These are phyloP conservation scores for Kernera saxatilis DNA, from an alignment of 345 rosid species.

Conservation along the genomic window DNA sequence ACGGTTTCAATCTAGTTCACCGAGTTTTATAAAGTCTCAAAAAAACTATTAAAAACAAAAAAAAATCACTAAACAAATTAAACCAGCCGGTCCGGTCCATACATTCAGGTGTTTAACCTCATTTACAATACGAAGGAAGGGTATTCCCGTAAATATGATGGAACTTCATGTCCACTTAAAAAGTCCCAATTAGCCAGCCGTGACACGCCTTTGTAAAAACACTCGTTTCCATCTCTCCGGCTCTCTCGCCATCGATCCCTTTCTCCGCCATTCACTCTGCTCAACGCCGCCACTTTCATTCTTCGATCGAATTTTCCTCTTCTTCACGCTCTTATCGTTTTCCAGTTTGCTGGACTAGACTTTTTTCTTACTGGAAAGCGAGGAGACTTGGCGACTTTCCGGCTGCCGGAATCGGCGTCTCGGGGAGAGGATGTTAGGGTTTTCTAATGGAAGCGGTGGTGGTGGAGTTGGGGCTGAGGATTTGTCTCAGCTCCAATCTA, in stretches of 20 bases:
- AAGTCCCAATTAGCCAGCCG: neutral
- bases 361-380: neutral
- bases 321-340: neutral
- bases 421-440: slow-evolving; percentile 42
- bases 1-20: no score
- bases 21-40: no score
- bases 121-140: neutral
- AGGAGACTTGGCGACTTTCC: slow-evolving; percentile 6
- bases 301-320: slow-evolving; percentile 4
- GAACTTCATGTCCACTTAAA: neutral
- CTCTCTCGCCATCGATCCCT: slow-evolving; percentile 28
- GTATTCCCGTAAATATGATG: neutral
- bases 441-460: slow-evolving; percentile 36
- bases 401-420: slow-evolving; percentile 11
- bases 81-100: slow-evolving; percentile 1
- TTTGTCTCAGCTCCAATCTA: slow-evolving; percentile 67
- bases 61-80: no score
- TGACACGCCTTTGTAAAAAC: neutral
- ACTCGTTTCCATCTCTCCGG: slow-evolving; percentile 20
- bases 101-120: neutral
- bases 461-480: slow-evolving; percentile 37
- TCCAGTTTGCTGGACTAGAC: neutral
- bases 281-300: slow-evolving; percentile 23
- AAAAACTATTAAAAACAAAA: no score
- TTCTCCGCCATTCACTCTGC: slow-evolving; percentile 27